Conservation (phyloP, 352 stramenopile species). For the Globisporangium cederbergense region DNA sequence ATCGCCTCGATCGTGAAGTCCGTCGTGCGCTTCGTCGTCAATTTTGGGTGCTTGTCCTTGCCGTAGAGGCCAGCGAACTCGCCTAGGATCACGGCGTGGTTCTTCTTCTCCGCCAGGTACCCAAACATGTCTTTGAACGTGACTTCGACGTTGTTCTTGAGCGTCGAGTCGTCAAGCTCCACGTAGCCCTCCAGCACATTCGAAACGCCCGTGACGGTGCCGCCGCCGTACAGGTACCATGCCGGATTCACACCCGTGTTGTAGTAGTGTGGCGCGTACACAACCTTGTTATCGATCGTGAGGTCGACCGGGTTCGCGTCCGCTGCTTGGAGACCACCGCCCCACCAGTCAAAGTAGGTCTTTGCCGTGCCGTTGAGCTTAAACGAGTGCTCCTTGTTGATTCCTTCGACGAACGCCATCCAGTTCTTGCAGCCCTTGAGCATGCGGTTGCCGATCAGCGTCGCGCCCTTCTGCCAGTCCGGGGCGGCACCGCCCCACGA, state of each 20-base stretch:
- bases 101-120: constrained; percentile 44
- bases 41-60: constrained; percentile 43
- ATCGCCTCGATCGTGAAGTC: constrained; percentile 70
- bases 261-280: constrained; percentile 79
- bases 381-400: constrained; percentile 46
- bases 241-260: constrained; percentile 63
- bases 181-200: constrained; percentile 31
- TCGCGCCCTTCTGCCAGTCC: constrained; percentile 55
- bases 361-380: constrained; percentile 28
- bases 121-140: constrained; percentile 76
- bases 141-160: constrained; percentile 52
- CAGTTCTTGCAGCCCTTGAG: constrained; percentile 60
- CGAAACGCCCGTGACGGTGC: constrained; percentile 28
- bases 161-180: constrained; percentile 49
- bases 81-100: constrained; percentile 54
- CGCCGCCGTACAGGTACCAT: constrained; percentile 58
- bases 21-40: constrained; percentile 60
- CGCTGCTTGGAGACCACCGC: constrained; percentile 49
- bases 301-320: constrained; percentile 36
- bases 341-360: constrained; percentile 72
- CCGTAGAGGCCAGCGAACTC: constrained; percentile 68
- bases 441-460: constrained; percentile 61
- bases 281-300: constrained; percentile 47
- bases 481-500: constrained; percentile 37
- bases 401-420: constrained; percentile 67